Evolutionary conservation across 306 rosid species (phyloP), one percentile per base, ranked within the genome.

Genomic region (Rosa lucieae): DNA sequence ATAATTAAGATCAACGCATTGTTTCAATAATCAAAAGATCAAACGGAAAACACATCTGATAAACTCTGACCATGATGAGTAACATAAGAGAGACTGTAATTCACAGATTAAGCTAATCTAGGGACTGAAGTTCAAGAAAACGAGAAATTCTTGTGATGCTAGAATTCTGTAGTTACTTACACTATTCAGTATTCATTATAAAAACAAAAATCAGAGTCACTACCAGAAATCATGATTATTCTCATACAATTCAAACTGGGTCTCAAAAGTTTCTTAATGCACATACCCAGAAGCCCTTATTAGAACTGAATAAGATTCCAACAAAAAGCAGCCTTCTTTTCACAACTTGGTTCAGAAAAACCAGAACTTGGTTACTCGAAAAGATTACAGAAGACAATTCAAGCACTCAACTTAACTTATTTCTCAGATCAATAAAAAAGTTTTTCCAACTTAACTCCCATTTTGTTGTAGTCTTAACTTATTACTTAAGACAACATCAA

Each of bases 331-430:
- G 13, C 40, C 63, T 8, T 10, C 17, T 40, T 53, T 67, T 35
- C 69, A 53, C 44, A 56, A 66, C 73, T 21, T 26, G 52, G 18
- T 10, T 79, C 70, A 70, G n/a, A 78, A 72, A 67, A 75, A 63
- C 65, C 68, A 74, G 15, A 82, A 78, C 53, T 71, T 62, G 67
- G 35, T 51, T 11, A 29, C 29, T 29, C 29, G 29, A 29, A 29
- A 29, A 29, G 29, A 29, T 48, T 8, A 49, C 5, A 35, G 1
- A 5, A 42, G 55, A 29, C n/a, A 35, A 13, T 10, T 5, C 8
- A 52, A 55, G 53, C 17, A 39, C 58, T 21, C 68, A 82, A 47
- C 81, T 49, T 14, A n/a, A 48, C 35, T 18, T 8, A 53, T 53
- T 62, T 0, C 29, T 62, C 72, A 62, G 7, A 48, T 76, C 43